Percentiles rank a stretch among this genome's conserved stretches.
Conservation (phyloP, 2,329 filamentous ascomycete genomes). For the Amylocarpus encephaloides region DNA sequence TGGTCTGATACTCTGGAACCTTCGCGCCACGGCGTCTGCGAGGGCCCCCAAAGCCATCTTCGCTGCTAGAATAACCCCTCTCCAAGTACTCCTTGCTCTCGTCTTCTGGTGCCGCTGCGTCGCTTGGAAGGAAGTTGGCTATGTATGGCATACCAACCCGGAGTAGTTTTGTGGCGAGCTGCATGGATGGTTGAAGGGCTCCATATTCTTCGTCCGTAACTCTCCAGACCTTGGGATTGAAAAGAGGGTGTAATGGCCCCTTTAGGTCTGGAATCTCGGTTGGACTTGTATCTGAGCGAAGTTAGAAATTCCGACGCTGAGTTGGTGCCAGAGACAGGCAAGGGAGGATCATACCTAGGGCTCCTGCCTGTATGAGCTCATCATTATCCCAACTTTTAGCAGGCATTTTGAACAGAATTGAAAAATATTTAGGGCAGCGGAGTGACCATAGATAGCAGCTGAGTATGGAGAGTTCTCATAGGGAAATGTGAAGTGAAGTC, state of each 20-base stretch:
- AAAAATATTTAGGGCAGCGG: background rate
- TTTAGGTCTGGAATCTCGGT: constrained; percentile 7
- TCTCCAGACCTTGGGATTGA: constrained; percentile 17
- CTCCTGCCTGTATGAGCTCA: constrained; percentile 4
- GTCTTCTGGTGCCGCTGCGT: background rate
- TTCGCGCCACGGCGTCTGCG: too few relatives aligned
- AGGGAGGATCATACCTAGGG: background rate
- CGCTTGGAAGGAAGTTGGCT: constrained; percentile 19
- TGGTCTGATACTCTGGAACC: too few relatives aligned
- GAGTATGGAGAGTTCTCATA: background rate
- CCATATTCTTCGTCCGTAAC: constrained; percentile 17
- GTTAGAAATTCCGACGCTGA: background rate
- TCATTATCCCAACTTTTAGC: background rate
- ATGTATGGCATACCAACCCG: constrained; percentile 21
- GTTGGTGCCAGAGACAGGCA: background rate
- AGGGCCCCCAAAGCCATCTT: too few relatives aligned
- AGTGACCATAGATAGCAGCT: background rate
- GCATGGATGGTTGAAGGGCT: constrained; percentile 22
- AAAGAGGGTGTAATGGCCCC: constrained; percentile 12
- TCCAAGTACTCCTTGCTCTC: background rate
- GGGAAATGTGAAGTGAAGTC: too few relatives aligned
- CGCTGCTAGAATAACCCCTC: background rate
- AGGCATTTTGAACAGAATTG: background rate
- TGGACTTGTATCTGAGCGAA: background rate
- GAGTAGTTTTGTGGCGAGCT: constrained; percentile 21